Percentiles rank a stretch among this genome's conserved stretches.
These are phyloP conservation scores for Delphinella strobiligena DNA, from an alignment of 2,329 filamentous ascomycete genomes.

Conservation along the genomic window DNA sequence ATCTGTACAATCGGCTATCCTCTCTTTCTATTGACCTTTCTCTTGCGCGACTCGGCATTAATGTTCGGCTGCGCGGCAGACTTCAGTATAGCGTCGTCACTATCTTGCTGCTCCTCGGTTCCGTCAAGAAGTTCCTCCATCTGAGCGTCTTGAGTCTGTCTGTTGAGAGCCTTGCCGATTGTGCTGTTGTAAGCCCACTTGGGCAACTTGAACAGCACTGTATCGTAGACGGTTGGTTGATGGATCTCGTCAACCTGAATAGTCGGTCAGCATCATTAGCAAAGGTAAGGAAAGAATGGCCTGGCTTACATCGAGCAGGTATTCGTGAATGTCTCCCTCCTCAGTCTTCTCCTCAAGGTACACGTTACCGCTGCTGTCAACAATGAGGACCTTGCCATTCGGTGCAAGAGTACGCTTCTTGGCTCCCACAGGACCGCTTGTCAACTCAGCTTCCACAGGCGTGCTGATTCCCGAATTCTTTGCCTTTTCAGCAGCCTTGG, in stretches of 20 bases:
- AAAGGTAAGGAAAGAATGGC: constrained; percentile 12
- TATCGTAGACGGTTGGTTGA: constrained; percentile 67
- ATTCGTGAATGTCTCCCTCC: constrained; percentile 72
- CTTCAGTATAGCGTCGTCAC: constrained; percentile 26
- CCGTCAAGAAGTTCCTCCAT: constrained; percentile 24
- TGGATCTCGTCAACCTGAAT: constrained; percentile 64
- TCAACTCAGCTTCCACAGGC: constrained; percentile 39
- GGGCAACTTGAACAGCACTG: constrained; percentile 69
- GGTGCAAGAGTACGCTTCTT: constrained; percentile 84
- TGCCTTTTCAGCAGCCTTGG: constrained; percentile 36
- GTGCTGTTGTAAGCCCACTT: constrained; percentile 52
- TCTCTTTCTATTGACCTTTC: constrained; percentile 16
- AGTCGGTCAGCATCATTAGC: constrained; percentile 12
- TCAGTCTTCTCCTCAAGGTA: constrained; percentile 88
- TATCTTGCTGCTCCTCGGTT: constrained; percentile 24
- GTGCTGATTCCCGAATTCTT: constrained; percentile 39
- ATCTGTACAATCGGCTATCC: neutral
- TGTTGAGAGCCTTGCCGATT: constrained; percentile 30
- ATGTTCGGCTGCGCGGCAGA: constrained; percentile 31
- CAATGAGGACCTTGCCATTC: constrained; percentile 90
- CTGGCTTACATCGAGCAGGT: constrained; percentile 68
- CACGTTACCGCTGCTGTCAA: constrained; percentile 84
- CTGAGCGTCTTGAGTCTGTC: constrained; percentile 19
- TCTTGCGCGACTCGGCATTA: constrained; percentile 33
- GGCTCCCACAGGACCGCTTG: constrained; percentile 54